Percentiles rank a stretch among this genome's conserved stretches.
These are phyloP conservation scores for Aureobasidium sp. DNA, from an alignment of 2,329 filamentous ascomycete species.

Conservation along the genomic window DNA sequence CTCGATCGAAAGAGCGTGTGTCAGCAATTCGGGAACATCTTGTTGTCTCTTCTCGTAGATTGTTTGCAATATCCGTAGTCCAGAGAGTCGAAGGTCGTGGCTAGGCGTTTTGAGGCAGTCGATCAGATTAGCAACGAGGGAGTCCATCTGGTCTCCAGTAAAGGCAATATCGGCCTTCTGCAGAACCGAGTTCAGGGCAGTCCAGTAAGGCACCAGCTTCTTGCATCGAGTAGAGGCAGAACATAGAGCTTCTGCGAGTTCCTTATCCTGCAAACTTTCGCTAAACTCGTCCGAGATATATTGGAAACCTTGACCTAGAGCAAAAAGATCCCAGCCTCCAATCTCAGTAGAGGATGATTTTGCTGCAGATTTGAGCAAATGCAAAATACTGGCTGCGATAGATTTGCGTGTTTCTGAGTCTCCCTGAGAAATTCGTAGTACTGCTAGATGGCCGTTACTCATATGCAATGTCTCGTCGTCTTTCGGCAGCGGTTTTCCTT, in stretches of 20 bases:
- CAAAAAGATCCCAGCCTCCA: slow-evolving; percentile 9
- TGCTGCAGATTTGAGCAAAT: background rate
- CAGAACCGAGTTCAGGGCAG: background rate
- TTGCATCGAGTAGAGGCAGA: slow-evolving; percentile 5
- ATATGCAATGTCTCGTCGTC: background rate
- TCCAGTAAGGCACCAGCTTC: slow-evolving; percentile 11
- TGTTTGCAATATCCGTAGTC: slow-evolving; percentile 61
- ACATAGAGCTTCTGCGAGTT: slow-evolving; percentile 4
- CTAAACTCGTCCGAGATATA: slow-evolving; percentile 9
- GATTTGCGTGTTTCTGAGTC: background rate
- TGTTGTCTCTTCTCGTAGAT: slow-evolving; percentile 44
- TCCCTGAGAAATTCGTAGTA: slow-evolving; percentile 8
- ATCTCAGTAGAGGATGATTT: background rate
- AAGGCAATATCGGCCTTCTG: background rate
- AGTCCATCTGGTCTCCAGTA: slow-evolving; percentile 47
- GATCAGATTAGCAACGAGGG: slow-evolving; percentile 57
- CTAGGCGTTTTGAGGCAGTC: slow-evolving; percentile 68
- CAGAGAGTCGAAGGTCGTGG: slow-evolving; percentile 63
- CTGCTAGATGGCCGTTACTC: slow-evolving; percentile 10
- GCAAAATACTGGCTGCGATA: background rate
- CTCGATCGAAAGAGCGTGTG: slow-evolving; percentile 69
- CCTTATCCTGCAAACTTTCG: slow-evolving; percentile 1
- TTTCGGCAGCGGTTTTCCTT: background rate
- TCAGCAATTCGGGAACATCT: slow-evolving; percentile 44
- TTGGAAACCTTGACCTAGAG: slow-evolving; percentile 12